phyloP scores from a whole-genome alignment of 2,329 filamentous ascomycete species.

The Cercospora sesami region DNA sequence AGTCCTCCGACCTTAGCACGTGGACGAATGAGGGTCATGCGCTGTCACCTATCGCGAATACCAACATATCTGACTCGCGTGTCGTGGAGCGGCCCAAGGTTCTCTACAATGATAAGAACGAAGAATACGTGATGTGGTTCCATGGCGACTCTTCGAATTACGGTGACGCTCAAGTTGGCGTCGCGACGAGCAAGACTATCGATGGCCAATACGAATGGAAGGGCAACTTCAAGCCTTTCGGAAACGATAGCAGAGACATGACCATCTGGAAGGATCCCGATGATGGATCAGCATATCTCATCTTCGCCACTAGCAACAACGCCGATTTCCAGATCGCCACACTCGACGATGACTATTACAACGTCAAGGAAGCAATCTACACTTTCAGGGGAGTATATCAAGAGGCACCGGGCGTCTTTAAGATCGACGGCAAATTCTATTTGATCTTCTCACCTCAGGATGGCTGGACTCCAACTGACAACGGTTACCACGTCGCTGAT shows the following conservation, averaged over 20 bases:
- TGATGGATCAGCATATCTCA: conserved; percentile 61
- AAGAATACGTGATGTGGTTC: conserved; percentile 68
- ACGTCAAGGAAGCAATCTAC: conserved; percentile 27
- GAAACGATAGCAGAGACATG: conserved; percentile 58
- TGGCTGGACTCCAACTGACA: conserved; percentile 60
- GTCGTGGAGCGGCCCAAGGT: conserved; percentile 69
- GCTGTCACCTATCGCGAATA: conserved; percentile 50
- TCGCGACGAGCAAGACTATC: conserved; percentile 60
- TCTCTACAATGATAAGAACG: conserved; percentile 64
- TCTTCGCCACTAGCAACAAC: conserved; percentile 48
- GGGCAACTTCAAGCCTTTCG: conserved; percentile 50
- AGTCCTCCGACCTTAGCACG: conserved; percentile 61
- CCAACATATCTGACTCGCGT: conserved; percentile 45
- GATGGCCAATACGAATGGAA: conserved; percentile 61
- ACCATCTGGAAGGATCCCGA: conserved; percentile 61
- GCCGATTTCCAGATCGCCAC: conserved; percentile 32
- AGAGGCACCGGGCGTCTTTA: conserved; percentile 65
- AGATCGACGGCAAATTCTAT: conserved; percentile 61
- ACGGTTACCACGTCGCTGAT: conserved; percentile 61
- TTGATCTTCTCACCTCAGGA: conserved; percentile 59
- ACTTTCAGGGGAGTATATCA: conserved; percentile 30
- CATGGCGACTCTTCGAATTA: conserved; percentile 66
- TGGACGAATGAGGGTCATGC: conserved; percentile 64
- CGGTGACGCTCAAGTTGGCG: conserved; percentile 63
- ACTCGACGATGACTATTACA: conserved; percentile 32